phyloP scores from a whole-genome alignment of 768 basidiomycete species.

The Suillus paluster region DNA sequence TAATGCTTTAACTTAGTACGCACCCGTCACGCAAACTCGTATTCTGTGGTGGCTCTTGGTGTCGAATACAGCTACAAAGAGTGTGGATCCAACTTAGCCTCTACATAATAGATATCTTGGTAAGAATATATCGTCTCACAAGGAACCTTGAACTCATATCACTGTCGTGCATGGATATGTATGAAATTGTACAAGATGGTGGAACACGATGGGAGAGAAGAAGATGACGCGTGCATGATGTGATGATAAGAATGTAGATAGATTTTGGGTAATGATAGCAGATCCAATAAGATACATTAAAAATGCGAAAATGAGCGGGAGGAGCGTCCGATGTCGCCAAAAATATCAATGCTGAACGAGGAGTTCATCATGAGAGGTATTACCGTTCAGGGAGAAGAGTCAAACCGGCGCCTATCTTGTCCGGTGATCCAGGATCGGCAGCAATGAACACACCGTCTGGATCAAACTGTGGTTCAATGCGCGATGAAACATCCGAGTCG shows the following conservation, averaged over 20 bases:
- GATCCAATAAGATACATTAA: conserved; percentile 8
- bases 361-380: conserved; percentile 9
- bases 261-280: conserved; percentile 5
- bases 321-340: conserved; percentile 1
- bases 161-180: neutral
- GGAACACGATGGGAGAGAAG: neutral
- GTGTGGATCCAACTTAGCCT: too few species aligned
- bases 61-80: too few species aligned
- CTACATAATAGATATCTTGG: neutral
- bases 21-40: too few species aligned
- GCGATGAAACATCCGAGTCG: conserved; percentile 20
- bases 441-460: conserved; percentile 46
- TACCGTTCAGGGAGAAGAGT: conserved; percentile 52
- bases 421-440: conserved; percentile 45
- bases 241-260: neutral
- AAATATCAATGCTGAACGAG: neutral
- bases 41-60: too few species aligned
- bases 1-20: too few species aligned
- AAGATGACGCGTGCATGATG: neutral
- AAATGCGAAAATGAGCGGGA: conserved; percentile 4
- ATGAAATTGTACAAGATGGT: conserved; percentile 6
- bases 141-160: neutral
- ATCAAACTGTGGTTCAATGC: conserved; percentile 37
- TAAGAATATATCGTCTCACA: neutral
- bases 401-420: conserved; percentile 44